Conservation (phyloP, 169 alveolate species). For the Plasmodium knowlesi region DNA sequence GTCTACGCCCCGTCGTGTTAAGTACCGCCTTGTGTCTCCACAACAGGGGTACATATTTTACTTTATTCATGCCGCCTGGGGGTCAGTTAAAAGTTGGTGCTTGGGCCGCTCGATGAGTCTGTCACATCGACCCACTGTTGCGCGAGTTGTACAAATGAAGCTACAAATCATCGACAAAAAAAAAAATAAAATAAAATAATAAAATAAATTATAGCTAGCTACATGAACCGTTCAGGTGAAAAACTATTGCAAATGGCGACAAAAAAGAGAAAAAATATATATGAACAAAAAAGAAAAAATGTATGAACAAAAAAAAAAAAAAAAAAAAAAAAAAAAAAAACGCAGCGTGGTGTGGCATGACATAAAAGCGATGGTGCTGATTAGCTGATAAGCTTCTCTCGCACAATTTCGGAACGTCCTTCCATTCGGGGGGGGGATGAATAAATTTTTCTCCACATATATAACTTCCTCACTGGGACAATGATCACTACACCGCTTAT, state of each 20-base stretch:
- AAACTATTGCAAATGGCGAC: no score
- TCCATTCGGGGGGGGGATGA: background rate
- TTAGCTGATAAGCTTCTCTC: background rate
- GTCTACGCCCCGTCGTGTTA: background rate
- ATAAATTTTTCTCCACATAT: background rate
- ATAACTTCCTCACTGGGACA: background rate
- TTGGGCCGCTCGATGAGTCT: background rate
- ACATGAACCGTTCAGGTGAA: no score
- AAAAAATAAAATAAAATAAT: background rate
- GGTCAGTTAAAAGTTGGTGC: background rate
- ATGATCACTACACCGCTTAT: background rate
- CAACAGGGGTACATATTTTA: slow-evolving; percentile 18
- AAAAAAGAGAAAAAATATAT: background rate
- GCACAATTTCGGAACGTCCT: background rate
- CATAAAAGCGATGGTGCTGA: background rate
- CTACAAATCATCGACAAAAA: background rate
- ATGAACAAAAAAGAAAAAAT: background rate
- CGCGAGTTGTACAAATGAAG: background rate
- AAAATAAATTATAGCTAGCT: background rate
- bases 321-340: background rate
- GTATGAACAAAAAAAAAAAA: background rate
- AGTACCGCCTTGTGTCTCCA: slow-evolving; percentile 38
- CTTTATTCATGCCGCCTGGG: slow-evolving; percentile 17
- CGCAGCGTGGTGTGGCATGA: background rate
- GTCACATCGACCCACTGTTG: background rate